Evolutionary conservation across 192 early-diverging fungal genomes (phyloP).

Genomic region (Chytriomyces confervae): DNA sequence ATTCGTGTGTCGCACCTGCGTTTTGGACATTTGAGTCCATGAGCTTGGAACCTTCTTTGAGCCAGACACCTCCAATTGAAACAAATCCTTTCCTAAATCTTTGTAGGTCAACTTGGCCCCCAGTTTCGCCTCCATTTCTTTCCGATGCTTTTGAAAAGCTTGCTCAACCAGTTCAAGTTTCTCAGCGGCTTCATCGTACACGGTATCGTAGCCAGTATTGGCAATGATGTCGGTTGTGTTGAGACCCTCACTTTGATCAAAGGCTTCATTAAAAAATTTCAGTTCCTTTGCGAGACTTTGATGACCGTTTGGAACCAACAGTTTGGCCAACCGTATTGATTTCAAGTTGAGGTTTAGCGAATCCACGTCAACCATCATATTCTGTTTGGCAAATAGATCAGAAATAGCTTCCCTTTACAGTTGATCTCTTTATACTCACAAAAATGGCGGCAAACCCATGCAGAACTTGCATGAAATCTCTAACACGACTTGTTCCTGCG

Average conservation of each 20-base stretch:
- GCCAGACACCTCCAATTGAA: slow-evolving; percentile 85
- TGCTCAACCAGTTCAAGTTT: slow-evolving; percentile 65
- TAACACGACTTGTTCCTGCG: slow-evolving; percentile 79
- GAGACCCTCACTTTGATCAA: slow-evolving; percentile 70
- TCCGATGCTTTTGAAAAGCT: slow-evolving; percentile 71
- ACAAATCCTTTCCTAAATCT: slow-evolving; percentile 94
- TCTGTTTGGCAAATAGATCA: slow-evolving; percentile 6
- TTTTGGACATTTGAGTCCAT: slow-evolving; percentile 81
- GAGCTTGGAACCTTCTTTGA: slow-evolving; percentile 72
- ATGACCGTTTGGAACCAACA: slow-evolving; percentile 57
- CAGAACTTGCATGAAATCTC: slow-evolving; percentile 81
- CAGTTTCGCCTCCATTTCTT: slow-evolving; percentile 67
- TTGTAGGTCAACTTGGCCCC: slow-evolving; percentile 76
- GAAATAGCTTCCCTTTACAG: slow-evolving; percentile 8
- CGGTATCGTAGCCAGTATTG: slow-evolving; percentile 71
- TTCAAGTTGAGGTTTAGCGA: slow-evolving; percentile 53
- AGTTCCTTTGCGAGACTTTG: slow-evolving; percentile 65
- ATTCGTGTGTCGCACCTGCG: slow-evolving; percentile 59
- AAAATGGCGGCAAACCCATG: slow-evolving; percentile 58
- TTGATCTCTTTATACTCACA: slow-evolving; percentile 39
- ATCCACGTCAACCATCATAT: slow-evolving; percentile 41
- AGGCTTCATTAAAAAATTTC: slow-evolving; percentile 74
- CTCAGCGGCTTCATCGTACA: slow-evolving; percentile 74
- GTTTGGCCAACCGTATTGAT: slow-evolving; percentile 55
- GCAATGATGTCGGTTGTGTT: slow-evolving; percentile 43